Conservation (phyloP, 2,329 filamentous ascomycete species). For the Exophiala sp. region DNA sequence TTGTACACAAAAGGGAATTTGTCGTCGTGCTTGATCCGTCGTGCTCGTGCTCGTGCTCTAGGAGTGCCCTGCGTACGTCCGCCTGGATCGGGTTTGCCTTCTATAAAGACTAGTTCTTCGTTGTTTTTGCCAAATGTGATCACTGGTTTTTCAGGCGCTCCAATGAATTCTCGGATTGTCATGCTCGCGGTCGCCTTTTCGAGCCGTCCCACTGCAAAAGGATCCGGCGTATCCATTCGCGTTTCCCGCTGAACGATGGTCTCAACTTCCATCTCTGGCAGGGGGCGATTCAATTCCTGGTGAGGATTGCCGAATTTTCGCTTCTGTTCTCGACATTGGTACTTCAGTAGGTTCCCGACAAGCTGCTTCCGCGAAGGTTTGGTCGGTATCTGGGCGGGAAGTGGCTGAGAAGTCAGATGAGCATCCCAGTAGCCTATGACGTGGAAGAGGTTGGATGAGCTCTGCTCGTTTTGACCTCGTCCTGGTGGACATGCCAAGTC, state of each 20-base stretch:
- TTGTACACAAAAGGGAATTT: conserved; percentile 21
- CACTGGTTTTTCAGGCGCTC: conserved; percentile 12
- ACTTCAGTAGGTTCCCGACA: conserved; percentile 13
- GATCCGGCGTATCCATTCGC: background rate
- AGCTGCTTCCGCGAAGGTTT: conserved; percentile 16
- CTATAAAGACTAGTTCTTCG: conserved; percentile 20
- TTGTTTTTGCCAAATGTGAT: conserved; percentile 9
- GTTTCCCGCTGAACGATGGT: conserved; percentile 12
- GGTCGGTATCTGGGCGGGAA: background rate
- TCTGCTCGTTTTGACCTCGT: conserved; percentile 1
- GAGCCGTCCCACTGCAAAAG: background rate
- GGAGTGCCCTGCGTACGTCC: background rate
- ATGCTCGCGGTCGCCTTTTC: conserved; percentile 15
- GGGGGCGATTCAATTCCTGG: conserved; percentile 11
- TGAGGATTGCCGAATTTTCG: conserved; percentile 22
- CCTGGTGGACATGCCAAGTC: background rate
- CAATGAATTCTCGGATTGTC: conserved; percentile 23
- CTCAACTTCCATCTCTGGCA: conserved; percentile 3
- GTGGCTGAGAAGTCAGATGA: background rate
- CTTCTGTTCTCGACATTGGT: conserved; percentile 12
- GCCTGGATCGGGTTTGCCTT: conserved; percentile 7
- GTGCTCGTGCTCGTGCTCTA: conserved; percentile 9
- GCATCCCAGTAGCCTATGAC: conserved; percentile 1
- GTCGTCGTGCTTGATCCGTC: conserved; percentile 15
- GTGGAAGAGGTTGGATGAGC: conserved; percentile 12